Base-by-base conservation (phyloP, 1,139 yeast species). In the Arxiozyma slooffiae region DNA sequence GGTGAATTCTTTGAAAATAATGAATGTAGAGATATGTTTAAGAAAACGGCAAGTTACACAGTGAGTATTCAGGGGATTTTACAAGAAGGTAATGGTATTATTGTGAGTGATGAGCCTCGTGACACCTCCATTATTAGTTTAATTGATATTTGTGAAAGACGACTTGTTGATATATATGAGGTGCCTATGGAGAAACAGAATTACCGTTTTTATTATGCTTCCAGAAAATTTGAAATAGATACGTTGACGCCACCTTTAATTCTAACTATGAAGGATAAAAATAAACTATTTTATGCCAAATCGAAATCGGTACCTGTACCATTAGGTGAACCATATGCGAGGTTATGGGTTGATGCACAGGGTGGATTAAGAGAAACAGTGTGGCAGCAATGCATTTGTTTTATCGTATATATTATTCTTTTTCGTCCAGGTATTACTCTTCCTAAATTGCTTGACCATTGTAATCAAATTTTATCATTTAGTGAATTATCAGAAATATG, bases 341-440 rank as follows among this genome's bases (percentile, higher is more conserved):
- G 78, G 48, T 67, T 85, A 11, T 88, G 96, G 96, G 71, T 85
- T 9, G 85, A 82, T 57, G 66, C 82, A 37, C 66, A 72, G 42
- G 94, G 95, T 1, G 67, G 73, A 30, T 73, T 86, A 24, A 80
- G 84, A 57, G 68, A 67, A 24, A 64, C 66, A 0, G 65, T 85
- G n/a, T 88, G 95, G 90, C 67, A 68, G 14, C 75, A 73, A 50
- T 63, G 82, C 0, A 65, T 83, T 0, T 67, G 74, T 30, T 72
- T 79, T n/a, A 55, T 80, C 0, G 53, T 81, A 0, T 68, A 74
- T 52, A 73, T 72, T 47, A 63, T 85, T n/a, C 72, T 81, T 16
- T 76, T 80, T 60, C 72, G 79, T 48, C 96, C 96, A 0, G 95
- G 95, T 2, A 72, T 82, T 6, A 70, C 79, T 0, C 48, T 61